Percentiles rank a stretch among this genome's conserved stretches.
These are phyloP conservation scores for Oryza longistaminata DNA, from an alignment of 176 grass and related monocot species.

Conservation along the genomic window DNA sequence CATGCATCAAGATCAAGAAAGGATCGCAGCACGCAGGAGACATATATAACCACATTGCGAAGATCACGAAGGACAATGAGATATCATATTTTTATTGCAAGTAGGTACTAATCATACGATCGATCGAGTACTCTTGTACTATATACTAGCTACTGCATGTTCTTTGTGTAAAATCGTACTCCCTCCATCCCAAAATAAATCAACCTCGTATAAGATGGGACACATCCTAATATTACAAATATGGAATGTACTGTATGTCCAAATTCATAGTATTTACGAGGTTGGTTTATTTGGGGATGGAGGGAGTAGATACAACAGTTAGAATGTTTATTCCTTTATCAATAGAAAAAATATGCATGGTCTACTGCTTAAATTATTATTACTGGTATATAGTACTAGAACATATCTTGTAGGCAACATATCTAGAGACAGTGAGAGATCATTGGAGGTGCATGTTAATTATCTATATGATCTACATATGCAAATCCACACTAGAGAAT, in stretches of 20 bases:
- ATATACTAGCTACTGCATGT: background rate
- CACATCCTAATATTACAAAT: too few relatives aligned
- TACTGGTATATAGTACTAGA: background rate
- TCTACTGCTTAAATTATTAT: background rate
- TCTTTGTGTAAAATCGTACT: too few relatives aligned
- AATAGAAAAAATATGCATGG: background rate
- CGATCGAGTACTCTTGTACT: slow-evolving; percentile 2
- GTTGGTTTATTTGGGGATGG: too few relatives aligned
- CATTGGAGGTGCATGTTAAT: background rate
- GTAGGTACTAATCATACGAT: slow-evolving; percentile 32
- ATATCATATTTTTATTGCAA: slow-evolving; percentile 4
- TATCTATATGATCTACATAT: background rate
- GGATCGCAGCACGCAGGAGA: background rate
- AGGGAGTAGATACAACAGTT: background rate
- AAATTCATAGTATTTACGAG: too few relatives aligned
- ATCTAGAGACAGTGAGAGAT: slow-evolving; percentile 2
- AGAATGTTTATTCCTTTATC: background rate
- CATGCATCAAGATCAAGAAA: slow-evolving; percentile 30
- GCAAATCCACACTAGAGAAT: slow-evolving; percentile 15
- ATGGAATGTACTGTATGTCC: too few relatives aligned
- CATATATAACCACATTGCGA: slow-evolving; percentile 32
- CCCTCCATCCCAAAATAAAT: too few relatives aligned
- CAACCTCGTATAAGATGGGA: too few relatives aligned
- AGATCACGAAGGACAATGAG: slow-evolving; percentile 40
- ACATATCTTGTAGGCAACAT: background rate